Percentiles rank a stretch among this genome's conserved stretches.
Conservation (phyloP, 2,329 filamentous ascomycete genomes). For the Talaromyces atroroseus region DNA sequence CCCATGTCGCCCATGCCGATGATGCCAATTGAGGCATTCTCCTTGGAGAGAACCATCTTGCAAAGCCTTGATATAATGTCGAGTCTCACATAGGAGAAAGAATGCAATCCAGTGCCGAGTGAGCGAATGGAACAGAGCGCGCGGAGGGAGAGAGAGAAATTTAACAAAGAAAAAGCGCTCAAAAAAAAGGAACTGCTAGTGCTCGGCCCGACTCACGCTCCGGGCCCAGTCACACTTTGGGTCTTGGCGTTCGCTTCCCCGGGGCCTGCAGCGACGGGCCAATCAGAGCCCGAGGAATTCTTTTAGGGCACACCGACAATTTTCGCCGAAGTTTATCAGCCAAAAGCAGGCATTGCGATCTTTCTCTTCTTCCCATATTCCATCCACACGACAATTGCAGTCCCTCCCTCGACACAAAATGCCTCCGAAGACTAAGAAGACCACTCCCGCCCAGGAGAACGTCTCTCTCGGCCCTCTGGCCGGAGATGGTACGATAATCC, state of each 20-base stretch:
- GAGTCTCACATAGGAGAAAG: constrained; percentile 12
- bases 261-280: constrained; percentile 13
- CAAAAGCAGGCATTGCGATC: constrained; percentile 15
- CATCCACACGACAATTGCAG: constrained; percentile 38
- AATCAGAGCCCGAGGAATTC: constrained; percentile 22
- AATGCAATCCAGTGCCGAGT: background rate
- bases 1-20: constrained; percentile 99
- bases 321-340: constrained; percentile 12
- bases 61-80: constrained; percentile 1
- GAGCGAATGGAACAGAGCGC: background rate
- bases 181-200: background rate
- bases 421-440: constrained; percentile 89
- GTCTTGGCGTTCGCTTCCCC: constrained; percentile 12
- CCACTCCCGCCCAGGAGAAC: constrained; percentile 81
- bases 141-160: background rate
- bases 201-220: constrained; percentile 9
- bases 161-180: constrained; percentile 1
- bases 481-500: constrained; percentile 74
- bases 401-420: constrained; percentile 53
- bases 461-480: constrained; percentile 96
- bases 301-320: constrained; percentile 35
- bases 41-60: constrained; percentile 45
- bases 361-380: constrained; percentile 32
- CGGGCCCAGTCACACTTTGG: background rate
- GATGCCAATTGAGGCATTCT: constrained; percentile 75